Base-by-base conservation (phyloP, 495 filamentous ascomycete genomes). In the Mytilinidion resinicola region DNA sequence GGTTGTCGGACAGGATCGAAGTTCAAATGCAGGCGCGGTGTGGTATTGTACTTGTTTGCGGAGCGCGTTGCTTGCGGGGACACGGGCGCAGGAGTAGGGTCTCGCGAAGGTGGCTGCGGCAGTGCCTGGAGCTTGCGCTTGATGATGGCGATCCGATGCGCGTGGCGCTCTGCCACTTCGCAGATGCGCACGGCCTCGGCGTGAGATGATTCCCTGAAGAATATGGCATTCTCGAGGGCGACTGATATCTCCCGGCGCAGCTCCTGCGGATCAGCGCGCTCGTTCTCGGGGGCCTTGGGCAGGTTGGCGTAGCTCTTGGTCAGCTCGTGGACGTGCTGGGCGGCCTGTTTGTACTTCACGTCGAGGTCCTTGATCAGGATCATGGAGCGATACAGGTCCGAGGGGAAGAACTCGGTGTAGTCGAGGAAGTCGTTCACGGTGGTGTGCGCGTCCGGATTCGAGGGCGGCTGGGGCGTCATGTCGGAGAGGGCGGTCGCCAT, bases 341-440 rank as follows among this genome's bases (percentile, higher is more conserved):
- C 85, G 17, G 83, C 78, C 14, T 85, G 77, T 19, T 79, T 64
- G 67, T 91, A 91, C 39, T 78, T 80, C 51, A 82, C 73, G 69
- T 96, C 89, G 53, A 96, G 85, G 51, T 90, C 83, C 61, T 84
- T 80, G 62, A 98, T 90, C 50, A 96, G 81, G 49, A 87, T 90
- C 43, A 98, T 79, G 54, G 93, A 96, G 62, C 93, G 90, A 57
- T 85, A 81, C 58, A 97, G 83, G 73, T 97, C 95, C 34, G 91
- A 87, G 14, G 93, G 92, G 17, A 97, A 88, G 75, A 93, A 95
- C 75, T 98, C 93, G 61, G 93, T 96, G 72, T 87, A 75, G 72
- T 96, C 93, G 65, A 96, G 85, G 72, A 91, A 98, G 74, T 98
- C 93, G 60, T 87, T 92, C 14, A 96, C 86, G 53, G 90, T 93